A percentile compares a stretch with the other conserved stretches of the same genome.
Evolutionary conservation across 257 asterid species (phyloP).

Genomic region (Nicotiana otophora): DNA sequence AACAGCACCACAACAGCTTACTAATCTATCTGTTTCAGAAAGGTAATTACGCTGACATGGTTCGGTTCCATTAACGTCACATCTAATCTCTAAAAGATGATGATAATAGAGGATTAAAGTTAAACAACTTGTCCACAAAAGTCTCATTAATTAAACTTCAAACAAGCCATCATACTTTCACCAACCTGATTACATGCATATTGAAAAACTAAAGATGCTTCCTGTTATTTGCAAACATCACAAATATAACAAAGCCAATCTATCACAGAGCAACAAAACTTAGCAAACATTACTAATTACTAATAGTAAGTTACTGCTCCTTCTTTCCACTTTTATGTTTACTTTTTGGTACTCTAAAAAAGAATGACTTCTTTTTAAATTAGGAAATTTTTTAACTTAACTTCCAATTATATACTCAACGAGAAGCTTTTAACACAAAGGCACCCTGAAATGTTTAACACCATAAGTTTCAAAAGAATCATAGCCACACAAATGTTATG

Average conservation of each 20-base stretch:
- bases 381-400: too few species aligned
- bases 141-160: background rate
- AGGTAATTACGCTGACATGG: constrained; percentile 21
- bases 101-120: constrained; percentile 11
- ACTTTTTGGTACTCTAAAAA: too few species aligned
- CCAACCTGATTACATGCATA: constrained; percentile 5
- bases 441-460: too few species aligned
- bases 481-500: too few species aligned
- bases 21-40: constrained; percentile 23
- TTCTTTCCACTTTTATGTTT: too few species aligned
- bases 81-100: constrained; percentile 9
- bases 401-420: too few species aligned
- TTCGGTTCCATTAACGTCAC: constrained; percentile 19
- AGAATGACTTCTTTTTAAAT: too few species aligned
- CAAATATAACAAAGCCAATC: constrained; percentile 1
- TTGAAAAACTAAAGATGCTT: background rate
- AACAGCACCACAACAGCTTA: constrained; percentile 14
- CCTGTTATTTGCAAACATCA: background rate
- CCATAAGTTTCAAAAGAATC: too few species aligned
- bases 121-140: constrained; percentile 16
- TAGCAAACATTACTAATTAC: background rate
- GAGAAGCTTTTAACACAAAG: too few species aligned
- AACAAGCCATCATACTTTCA: constrained; percentile 7
- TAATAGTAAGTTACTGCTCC: background rate
- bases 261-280: background rate